Conservation (phyloP, 306 rosid species). For the Aeschynomene evenia region DNA sequence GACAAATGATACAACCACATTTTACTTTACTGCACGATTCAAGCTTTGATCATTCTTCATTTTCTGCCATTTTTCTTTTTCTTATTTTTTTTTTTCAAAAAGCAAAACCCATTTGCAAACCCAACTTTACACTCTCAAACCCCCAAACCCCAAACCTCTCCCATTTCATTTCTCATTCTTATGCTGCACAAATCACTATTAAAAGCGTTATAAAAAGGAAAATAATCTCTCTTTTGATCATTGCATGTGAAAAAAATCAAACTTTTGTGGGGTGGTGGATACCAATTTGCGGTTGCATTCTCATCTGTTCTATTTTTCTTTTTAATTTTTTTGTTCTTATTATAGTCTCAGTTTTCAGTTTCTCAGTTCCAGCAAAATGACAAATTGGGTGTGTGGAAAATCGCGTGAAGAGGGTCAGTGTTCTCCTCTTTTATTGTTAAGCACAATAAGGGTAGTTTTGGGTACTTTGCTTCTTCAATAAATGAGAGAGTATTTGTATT, state of each 20-base stretch:
- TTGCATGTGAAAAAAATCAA: constrained; percentile 2
- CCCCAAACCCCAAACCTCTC: neutral
- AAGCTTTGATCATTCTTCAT: neutral
- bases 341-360: neutral
- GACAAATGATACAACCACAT: neutral
- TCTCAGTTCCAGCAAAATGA: neutral
- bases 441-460: neutral
- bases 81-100: too few species aligned
- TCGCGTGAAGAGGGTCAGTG: neutral
- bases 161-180: neutral
- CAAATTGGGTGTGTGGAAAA: constrained; percentile 12
- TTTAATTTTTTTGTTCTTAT: neutral
- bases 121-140: neutral
- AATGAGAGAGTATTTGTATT: neutral
- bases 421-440: neutral
- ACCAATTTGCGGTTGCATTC: constrained; percentile 14
- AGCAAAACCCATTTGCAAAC: neutral
- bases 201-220: neutral
- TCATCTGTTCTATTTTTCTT: neutral
- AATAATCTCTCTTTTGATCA: neutral
- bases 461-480: neutral
- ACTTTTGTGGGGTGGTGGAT: neutral
- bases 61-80: neutral
- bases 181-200: neutral
- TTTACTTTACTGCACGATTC: neutral